Evolutionary conservation across 176 grass and related monocot species (phyloP), one percentile per base, ranked within the genome.

Genomic region (Musa itinerans): DNA sequence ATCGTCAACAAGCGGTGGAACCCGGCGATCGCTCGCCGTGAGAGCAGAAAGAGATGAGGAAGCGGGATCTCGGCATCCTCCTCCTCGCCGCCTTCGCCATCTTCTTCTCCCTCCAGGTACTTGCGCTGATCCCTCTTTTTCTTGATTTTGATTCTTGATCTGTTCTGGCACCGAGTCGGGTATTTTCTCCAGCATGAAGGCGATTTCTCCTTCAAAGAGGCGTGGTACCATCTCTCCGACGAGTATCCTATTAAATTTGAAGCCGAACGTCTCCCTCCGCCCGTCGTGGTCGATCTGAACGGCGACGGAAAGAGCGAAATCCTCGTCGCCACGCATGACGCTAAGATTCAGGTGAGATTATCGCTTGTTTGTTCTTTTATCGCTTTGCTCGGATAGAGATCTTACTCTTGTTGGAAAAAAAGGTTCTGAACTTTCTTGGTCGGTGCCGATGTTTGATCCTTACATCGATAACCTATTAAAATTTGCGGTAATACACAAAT

Each of bases 51-150:
- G 23, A 21, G 71, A 96, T 96, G 92, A 73, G 92, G 68, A 96
- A 96, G 83, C 81, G 93, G 52, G 93, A 96, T 86, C 87, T 96
- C 10, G 89, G 81, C 26, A 83, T 96, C 84, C 89, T 96, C 74
- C 85, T 96, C 6, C 87, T 96, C 61, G 93, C 89, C n/a, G 89
- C 93, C 64, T 89, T 98, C 65, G 94, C 90, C 80, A 80, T 98
- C 69, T 98, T 98, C 86, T 98, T 98, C 90, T 98, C 90, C 19
- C 84, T 98, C 48, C 88, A 98, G 82, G 90, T 89, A 48, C 8
- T 50, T 51, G 0, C 6, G 11, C 3, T 14, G 11, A 8, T n/a
- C 29, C 14, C 43, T 26, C 17, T 67, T 21, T 22, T 54, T 19
- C 17, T 55, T 61, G 27, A 26, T 81, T 16, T 65, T 23, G 22